A percentile compares a stretch with the other conserved stretches of the same genome.
Conservation (phyloP, 2,329 filamentous ascomycete species). For the Chaetoscypha palmicola region DNA sequence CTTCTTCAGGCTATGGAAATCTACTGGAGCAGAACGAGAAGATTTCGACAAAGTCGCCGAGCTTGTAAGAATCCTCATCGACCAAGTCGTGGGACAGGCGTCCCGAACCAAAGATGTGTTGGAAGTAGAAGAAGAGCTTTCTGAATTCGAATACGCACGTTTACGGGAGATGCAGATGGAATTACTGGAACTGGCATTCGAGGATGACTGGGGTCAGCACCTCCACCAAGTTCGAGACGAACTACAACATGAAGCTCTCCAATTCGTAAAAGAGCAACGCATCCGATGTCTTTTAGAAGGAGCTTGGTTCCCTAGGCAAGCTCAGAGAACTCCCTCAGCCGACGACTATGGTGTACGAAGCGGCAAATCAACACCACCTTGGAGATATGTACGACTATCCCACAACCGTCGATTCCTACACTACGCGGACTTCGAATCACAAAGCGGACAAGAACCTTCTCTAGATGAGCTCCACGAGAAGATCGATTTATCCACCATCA, state of each 20-base stretch:
- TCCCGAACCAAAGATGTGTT: constrained; percentile 74
- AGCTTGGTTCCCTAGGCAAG: constrained; percentile 65
- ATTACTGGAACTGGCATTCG: constrained; percentile 81
- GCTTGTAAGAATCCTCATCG: constrained; percentile 79
- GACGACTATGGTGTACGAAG: constrained; percentile 26
- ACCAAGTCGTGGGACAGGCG: constrained; percentile 80
- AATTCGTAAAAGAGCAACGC: constrained; percentile 96
- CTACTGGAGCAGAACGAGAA: constrained; percentile 72
- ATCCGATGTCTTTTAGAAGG: constrained; percentile 84
- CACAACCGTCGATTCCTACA: constrained; percentile 88
- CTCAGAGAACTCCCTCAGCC: constrained; percentile 40
- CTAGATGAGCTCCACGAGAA: constrained; percentile 71
- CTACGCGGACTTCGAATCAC: constrained; percentile 74
- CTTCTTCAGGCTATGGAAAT: constrained; percentile 90
- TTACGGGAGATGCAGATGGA: constrained; percentile 90
- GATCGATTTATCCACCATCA: constrained; percentile 80
- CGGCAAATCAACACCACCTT: constrained; percentile 33
- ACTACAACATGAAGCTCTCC: constrained; percentile 80
- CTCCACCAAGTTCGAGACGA: constrained; percentile 86
- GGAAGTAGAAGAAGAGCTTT: constrained; percentile 83
- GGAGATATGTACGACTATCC: constrained; percentile 81
- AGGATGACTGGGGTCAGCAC: constrained; percentile 90
- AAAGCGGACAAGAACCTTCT: constrained; percentile 56
- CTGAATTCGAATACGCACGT: constrained; percentile 71
- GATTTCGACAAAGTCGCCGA: constrained; percentile 94